A percentile compares a stretch with the other conserved stretches of the same genome.
Conservation (phyloP, 2,329 filamentous ascomycete genomes). For the Colletotrichum cereale region DNA sequence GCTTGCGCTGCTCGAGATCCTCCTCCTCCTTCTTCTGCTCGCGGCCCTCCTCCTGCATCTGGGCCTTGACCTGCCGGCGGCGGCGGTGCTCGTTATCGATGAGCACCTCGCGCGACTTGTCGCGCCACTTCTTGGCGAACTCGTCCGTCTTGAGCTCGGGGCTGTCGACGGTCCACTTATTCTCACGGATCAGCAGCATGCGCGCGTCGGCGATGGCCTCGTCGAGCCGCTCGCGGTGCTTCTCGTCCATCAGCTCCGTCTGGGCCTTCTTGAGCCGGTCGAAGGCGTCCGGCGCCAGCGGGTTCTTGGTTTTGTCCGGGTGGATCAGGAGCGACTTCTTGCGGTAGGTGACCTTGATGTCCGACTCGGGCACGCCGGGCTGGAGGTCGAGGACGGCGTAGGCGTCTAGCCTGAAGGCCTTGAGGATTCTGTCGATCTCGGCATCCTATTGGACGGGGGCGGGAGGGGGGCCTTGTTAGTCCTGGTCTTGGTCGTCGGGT, state of each 20-base stretch:
- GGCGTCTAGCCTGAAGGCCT: slow-evolving; percentile 82
- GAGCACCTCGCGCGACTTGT: slow-evolving; percentile 90
- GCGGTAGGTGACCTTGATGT: slow-evolving; percentile 95
- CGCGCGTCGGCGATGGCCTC: slow-evolving; percentile 97
- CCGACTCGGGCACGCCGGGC: slow-evolving; percentile 92
- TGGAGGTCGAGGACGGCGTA: slow-evolving; percentile 97
- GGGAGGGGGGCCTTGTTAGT: background rate
- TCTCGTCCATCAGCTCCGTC: slow-evolving; percentile 91
- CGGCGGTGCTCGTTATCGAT: slow-evolving; percentile 92
- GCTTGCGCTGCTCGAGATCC: slow-evolving; percentile 83
- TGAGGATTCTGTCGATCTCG: slow-evolving; percentile 94
- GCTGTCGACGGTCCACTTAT: slow-evolving; percentile 91
- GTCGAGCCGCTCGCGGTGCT: slow-evolving; percentile 86
- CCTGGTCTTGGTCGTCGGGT: background rate
- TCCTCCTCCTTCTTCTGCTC: slow-evolving; percentile 89
- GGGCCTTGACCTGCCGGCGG: slow-evolving; percentile 87
- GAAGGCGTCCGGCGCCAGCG: slow-evolving; percentile 92
- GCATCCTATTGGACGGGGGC: slow-evolving; percentile 73
- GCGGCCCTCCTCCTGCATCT: slow-evolving; percentile 96
- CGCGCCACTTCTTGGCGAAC: slow-evolving; percentile 87
- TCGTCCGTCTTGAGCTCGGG: slow-evolving; percentile 86
- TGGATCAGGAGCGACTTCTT: slow-evolving; percentile 99
- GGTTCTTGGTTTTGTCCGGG: slow-evolving; percentile 96
- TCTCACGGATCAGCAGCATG: slow-evolving; percentile 92
- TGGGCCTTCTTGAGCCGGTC: slow-evolving; percentile 97